Conservation (phyloP, 805 yeast genomes). For the Kodamaea neixiangensis region DNA sequence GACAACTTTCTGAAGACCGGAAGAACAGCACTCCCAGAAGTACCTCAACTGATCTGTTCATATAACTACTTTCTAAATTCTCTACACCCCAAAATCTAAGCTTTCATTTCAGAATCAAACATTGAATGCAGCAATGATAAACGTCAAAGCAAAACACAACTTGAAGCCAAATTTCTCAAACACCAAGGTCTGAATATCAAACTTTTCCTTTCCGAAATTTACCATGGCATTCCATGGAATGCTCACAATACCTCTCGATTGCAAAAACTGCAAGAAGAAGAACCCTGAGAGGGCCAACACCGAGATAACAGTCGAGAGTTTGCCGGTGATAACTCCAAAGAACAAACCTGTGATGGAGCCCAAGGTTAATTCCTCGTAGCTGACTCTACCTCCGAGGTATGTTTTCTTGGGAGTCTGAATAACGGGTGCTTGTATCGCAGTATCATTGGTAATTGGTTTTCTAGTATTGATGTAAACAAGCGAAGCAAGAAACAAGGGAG, state of each 20-base stretch:
- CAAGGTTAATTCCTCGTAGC: slow-evolving; percentile 61
- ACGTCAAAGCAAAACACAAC: slow-evolving; percentile 41
- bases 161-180: slow-evolving; percentile 65
- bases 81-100: no score
- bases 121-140: slow-evolving; percentile 10
- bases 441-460: slow-evolving; percentile 12
- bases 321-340: slow-evolving; percentile 62
- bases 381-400: slow-evolving; percentile 47
- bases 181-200: slow-evolving; percentile 52
- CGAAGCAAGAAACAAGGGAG: neutral
- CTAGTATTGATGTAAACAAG: neutral
- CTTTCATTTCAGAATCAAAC: neutral
- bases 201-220: slow-evolving; percentile 30
- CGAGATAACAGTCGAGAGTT: slow-evolving; percentile 55
- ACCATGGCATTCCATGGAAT: slow-evolving; percentile 46
- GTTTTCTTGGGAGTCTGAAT: slow-evolving; percentile 3
- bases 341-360: slow-evolving; percentile 65
- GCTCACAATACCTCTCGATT: slow-evolving; percentile 52
- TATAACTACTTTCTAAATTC: neutral
- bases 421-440: slow-evolving; percentile 10
- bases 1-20: no score
- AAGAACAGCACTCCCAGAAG: no score
- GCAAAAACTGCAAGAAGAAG: slow-evolving; percentile 52
- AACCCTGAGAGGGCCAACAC: slow-evolving; percentile 46
- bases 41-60: no score